phyloP scores from a whole-genome alignment of 192 early-diverging fungal species.

The Backusella tuberculispora region DNA sequence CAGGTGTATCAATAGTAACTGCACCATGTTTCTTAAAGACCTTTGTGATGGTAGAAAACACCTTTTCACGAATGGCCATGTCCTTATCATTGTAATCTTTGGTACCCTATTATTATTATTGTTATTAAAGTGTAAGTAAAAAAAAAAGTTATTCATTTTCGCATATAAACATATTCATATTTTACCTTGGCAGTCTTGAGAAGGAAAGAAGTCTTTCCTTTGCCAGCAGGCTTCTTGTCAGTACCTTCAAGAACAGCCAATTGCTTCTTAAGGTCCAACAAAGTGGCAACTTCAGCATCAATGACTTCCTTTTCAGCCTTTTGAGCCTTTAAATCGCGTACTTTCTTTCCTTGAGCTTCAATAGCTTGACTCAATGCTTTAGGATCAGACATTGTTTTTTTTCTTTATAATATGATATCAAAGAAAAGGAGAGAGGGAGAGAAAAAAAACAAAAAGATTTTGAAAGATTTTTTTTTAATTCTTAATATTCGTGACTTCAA shows the following conservation, averaged over 20 bases:
- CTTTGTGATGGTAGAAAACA: conserved; percentile 83
- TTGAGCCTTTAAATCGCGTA: conserved; percentile 63
- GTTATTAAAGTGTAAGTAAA: background rate
- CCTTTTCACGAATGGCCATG: conserved; percentile 94
- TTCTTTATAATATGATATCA: background rate
- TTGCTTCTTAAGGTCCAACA: conserved; percentile 67
- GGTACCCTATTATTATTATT: conserved; percentile 68
- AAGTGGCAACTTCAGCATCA: conserved; percentile 57
- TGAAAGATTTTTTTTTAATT: background rate
- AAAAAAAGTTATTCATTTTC: background rate
- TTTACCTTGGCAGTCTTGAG: conserved; percentile 83
- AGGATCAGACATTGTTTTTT: conserved; percentile 38
- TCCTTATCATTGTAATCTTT: conserved; percentile 94
- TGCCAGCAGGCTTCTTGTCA: conserved; percentile 39
- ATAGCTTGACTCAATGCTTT: conserved; percentile 42
- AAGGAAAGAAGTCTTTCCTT: conserved; percentile 56
- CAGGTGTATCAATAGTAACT: conserved; percentile 98
- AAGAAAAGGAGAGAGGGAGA: background rate
- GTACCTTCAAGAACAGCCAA: conserved; percentile 46
- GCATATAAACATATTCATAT: background rate
- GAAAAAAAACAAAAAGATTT: background rate
- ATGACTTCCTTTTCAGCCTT: conserved; percentile 63
- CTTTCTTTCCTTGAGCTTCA: conserved; percentile 59
- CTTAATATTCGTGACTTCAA: background rate
- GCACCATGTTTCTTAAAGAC: conserved; percentile 98